Conservation (phyloP, 2,329 filamentous ascomycete genomes). For the Tetracladium maxilliforme region DNA sequence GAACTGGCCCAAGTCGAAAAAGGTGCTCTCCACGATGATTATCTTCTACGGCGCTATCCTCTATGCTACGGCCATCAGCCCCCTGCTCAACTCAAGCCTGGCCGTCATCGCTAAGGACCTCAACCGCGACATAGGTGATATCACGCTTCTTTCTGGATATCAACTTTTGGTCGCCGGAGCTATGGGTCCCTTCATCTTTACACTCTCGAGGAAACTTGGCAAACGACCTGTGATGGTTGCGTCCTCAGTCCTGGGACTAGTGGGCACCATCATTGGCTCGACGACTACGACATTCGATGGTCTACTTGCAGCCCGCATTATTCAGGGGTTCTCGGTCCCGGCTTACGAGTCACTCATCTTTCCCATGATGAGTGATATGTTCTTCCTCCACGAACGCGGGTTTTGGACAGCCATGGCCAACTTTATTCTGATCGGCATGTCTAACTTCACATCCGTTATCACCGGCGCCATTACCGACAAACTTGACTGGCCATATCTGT, state of each 20-base stretch:
- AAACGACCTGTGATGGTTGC: constrained; percentile 12
- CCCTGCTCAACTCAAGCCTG: constrained; percentile 6
- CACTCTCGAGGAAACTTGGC: constrained; percentile 10
- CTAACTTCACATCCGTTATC: constrained; percentile 22
- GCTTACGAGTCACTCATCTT: constrained; percentile 17
- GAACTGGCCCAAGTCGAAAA: too few relatives aligned
- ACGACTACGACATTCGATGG: constrained; percentile 7
- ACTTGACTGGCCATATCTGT: constrained; percentile 26
- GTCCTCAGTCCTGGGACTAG: constrained; percentile 7
- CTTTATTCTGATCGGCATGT: constrained; percentile 22
- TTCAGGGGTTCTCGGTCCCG: constrained; percentile 13
- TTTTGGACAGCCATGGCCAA: constrained; percentile 23
- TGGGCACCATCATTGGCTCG: constrained; percentile 9
- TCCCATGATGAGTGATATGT: constrained; percentile 24
- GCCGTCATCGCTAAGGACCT: constrained; percentile 6
- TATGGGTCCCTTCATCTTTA: constrained; percentile 8
- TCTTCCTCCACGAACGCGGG: constrained; percentile 29
- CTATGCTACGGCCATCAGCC: constrained; percentile 5
- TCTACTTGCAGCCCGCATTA: constrained; percentile 10
- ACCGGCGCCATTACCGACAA: constrained; percentile 21
- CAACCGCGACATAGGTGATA: constrained; percentile 6
- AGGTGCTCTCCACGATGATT: too few relatives aligned
- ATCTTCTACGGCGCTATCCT: too few relatives aligned
- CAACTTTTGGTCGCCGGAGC: constrained; percentile 8
- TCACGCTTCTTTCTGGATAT: constrained; percentile 10